These are phyloP conservation scores for Penicillium manginii DNA, from an alignment of 495 filamentous ascomycete species.

Conservation along the genomic window DNA sequence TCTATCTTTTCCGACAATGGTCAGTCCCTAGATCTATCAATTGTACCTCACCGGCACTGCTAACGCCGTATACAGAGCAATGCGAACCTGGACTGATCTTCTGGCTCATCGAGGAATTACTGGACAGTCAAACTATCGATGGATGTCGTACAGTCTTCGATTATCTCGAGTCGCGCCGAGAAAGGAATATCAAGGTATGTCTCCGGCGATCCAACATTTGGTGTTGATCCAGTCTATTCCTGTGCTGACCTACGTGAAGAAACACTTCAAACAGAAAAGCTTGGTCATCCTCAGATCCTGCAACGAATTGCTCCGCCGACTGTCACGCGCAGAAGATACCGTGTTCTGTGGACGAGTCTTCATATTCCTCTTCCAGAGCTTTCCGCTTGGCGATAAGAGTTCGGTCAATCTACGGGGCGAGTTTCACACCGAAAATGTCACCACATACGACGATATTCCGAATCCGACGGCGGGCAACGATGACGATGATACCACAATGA, in stretches of 20 bases:
- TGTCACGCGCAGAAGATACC: constrained; percentile 93
- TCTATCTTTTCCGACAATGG: constrained; percentile 81
- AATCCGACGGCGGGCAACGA: constrained; percentile 27
- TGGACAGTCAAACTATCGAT: constrained; percentile 93
- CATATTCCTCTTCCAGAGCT: constrained; percentile 97
- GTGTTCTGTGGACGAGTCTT: constrained; percentile 97
- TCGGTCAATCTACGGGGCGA: constrained; percentile 96
- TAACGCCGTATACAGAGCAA: constrained; percentile 55
- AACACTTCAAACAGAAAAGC: constrained; percentile 83
- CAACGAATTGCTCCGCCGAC: constrained; percentile 88
- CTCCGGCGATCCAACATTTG: background rate
- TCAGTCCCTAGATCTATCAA: constrained; percentile 27
- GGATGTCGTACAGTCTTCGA: constrained; percentile 90
- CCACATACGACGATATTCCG: constrained; percentile 70
- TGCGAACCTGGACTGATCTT: constrained; percentile 84
- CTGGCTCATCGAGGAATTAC: constrained; percentile 89
- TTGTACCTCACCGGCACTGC: constrained; percentile 28
- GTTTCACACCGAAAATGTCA: constrained; percentile 95
- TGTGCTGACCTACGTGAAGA: constrained; percentile 41
- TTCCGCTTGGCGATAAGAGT: constrained; percentile 92
- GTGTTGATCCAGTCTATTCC: background rate
- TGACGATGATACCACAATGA: constrained; percentile 61
- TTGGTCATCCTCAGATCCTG: constrained; percentile 87
- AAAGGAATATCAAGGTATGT: constrained; percentile 73
- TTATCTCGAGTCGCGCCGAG: constrained; percentile 88